Conservation (phyloP, 768 basidiomycete species). For the Kwoniella sp. region DNA sequence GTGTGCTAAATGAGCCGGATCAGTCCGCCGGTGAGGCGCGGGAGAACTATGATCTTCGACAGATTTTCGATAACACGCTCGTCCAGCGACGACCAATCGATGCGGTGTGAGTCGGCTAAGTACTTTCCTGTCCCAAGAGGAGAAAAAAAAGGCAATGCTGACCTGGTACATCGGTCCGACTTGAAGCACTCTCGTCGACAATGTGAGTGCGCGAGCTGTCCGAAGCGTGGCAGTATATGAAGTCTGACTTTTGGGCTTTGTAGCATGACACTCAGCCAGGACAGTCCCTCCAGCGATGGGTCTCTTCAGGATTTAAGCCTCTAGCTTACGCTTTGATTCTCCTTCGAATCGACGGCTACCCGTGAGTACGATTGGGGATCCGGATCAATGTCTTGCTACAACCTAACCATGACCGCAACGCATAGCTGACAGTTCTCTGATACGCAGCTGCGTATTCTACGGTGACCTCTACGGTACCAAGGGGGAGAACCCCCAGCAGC, state of each 20-base stretch:
- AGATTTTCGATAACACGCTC: conserved; percentile 70
- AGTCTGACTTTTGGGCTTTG: not conserved
- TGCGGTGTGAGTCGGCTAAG: conserved; percentile 67
- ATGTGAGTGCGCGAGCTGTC: too few relatives aligned
- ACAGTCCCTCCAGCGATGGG: conserved; percentile 57
- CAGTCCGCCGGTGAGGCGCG: conserved; percentile 70
- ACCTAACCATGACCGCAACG: too few relatives aligned
- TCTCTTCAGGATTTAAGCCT: conserved; percentile 57
- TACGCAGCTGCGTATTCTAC: conserved; percentile 48
- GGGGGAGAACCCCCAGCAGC: conserved; percentile 56
- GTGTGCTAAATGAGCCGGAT: too few relatives aligned
- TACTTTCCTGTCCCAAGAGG: too few relatives aligned
- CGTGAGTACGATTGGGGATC: conserved; percentile 30
- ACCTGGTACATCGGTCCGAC: too few relatives aligned
- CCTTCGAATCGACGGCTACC: conserved; percentile 58
- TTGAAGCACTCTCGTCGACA: conserved; percentile 50
- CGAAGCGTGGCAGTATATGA: too few relatives aligned
- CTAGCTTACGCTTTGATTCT: conserved; percentile 59
- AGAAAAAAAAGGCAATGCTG: too few relatives aligned
- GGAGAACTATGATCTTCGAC: conserved; percentile 72
- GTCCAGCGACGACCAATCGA: conserved; percentile 70
- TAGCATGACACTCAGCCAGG: conserved; percentile 57
- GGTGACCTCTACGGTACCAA: conserved; percentile 58
- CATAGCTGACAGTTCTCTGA: conserved; percentile 17
- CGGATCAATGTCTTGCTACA: too few relatives aligned